A percentile compares a stretch with the other conserved stretches of the same genome.
Conservation (phyloP, 768 basidiomycete genomes). For the button mushroom (Agaricus bisporus) region DNA sequence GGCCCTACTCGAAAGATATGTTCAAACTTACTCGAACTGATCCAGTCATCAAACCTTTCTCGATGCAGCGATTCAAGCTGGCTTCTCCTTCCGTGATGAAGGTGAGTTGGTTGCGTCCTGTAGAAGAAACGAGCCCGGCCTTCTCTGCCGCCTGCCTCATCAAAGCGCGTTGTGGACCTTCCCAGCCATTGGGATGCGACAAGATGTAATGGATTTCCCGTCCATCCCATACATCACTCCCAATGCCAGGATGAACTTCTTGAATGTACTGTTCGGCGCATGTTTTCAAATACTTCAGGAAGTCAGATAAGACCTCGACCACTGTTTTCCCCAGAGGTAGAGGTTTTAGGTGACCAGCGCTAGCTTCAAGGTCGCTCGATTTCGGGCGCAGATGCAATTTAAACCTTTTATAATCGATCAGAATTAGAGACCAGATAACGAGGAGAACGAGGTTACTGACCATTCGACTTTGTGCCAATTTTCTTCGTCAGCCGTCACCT, state of each 20-base stretch:
- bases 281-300: conserved; percentile 37
- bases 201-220: conserved; percentile 45
- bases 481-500: conserved; percentile 11
- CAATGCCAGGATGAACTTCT: conserved; percentile 34
- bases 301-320: conserved; percentile 41
- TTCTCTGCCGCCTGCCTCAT: conserved; percentile 45
- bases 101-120: conserved; percentile 34
- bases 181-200: conserved; percentile 61
- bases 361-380: conserved; percentile 9
- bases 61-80: conserved; percentile 46
- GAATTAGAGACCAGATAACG: too few relatives aligned
- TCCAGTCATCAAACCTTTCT: conserved; percentile 33
- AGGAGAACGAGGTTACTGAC: background rate
- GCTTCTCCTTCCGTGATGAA: conserved; percentile 60
- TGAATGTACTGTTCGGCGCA: conserved; percentile 40
- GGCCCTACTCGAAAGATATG: background rate
- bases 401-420: conserved; percentile 19
- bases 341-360: conserved; percentile 19
- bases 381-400: conserved; percentile 30
- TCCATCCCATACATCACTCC: conserved; percentile 36
- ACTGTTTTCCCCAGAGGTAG: conserved; percentile 36
- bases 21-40: conserved; percentile 18
- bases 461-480: conserved; percentile 13
- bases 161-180: conserved; percentile 43
- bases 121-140: conserved; percentile 42